phyloP scores from a whole-genome alignment of 2,329 filamentous ascomycete species.

The Epichloe typhina region DNA sequence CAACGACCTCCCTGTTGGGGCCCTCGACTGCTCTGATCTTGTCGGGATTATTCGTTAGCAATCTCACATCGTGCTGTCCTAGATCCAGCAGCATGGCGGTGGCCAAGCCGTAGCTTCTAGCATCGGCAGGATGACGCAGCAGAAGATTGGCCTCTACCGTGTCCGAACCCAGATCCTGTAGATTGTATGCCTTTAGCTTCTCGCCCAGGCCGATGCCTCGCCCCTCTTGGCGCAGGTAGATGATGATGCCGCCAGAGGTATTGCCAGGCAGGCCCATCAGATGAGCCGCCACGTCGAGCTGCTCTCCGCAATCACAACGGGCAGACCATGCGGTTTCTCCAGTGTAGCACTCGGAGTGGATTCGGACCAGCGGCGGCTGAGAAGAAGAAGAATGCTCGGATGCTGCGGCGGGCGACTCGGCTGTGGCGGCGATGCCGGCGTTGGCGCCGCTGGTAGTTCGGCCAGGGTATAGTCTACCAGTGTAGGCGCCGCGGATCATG shows the following conservation, averaged over 20 bases:
- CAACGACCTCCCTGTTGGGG: conserved; percentile 72
- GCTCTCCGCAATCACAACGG: conserved; percentile 93
- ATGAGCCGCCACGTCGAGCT: conserved; percentile 88
- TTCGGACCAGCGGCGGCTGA: conserved; percentile 62
- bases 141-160: conserved; percentile 93
- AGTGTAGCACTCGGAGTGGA: conserved; percentile 97
- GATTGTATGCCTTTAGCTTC: conserved; percentile 95
- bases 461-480: conserved; percentile 75
- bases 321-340: conserved; percentile 98
- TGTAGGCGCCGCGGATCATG: conserved; percentile 90
- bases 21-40: conserved; percentile 93
- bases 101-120: conserved; percentile 87
- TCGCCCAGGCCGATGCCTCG: conserved; percentile 88
- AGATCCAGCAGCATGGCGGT: conserved; percentile 88
- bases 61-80: conserved; percentile 60
- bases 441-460: conserved; percentile 55
- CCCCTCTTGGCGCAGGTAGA: conserved; percentile 92
- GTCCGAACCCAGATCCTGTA: conserved; percentile 93
- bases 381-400: conserved; percentile 1
- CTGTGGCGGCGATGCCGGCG: conserved; percentile 39
- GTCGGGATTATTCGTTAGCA: conserved; percentile 95
- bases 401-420: conserved; percentile 5
- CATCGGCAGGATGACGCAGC: conserved; percentile 84
- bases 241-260: conserved; percentile 69
- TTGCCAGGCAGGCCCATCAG: conserved; percentile 67